Evolutionary conservation across 2,329 filamentous ascomycete genomes (phyloP).

Genomic region (Cladosporium velox): DNA sequence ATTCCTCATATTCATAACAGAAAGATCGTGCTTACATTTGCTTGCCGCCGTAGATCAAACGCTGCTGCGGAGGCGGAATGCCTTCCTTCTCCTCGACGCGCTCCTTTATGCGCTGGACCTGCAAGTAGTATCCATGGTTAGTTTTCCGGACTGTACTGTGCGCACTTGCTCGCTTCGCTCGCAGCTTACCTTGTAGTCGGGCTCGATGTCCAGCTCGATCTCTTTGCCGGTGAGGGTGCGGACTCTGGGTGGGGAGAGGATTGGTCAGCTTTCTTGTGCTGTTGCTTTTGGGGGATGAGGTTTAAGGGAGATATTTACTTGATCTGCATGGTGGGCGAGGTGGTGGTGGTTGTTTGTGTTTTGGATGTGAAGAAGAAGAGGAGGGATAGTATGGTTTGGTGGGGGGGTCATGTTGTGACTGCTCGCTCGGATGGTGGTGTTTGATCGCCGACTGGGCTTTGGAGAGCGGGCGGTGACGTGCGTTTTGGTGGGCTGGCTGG

Average conservation of each 20-base stretch:
- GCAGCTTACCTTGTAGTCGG: slow-evolving; percentile 78
- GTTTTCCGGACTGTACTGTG: neutral
- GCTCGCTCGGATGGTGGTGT: neutral
- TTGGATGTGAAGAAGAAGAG: neutral
- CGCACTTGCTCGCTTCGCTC: neutral
- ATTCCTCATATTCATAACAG: neutral
- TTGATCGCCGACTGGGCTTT: slow-evolving; percentile 32
- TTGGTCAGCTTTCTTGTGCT: neutral
- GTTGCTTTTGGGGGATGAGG: neutral
- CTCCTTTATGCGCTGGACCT: slow-evolving; percentile 97
- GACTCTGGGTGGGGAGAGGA: slow-evolving; percentile 61
- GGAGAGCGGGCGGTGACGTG: slow-evolving; percentile 5
- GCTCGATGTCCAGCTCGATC: slow-evolving; percentile 97
- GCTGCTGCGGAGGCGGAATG: slow-evolving; percentile 94
- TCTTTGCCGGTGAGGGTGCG: slow-evolving; percentile 97
- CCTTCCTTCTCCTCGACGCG: slow-evolving; percentile 99
- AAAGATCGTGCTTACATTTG: slow-evolving; percentile 69
- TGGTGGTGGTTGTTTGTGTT: slow-evolving; percentile 3
- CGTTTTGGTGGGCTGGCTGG: neutral
- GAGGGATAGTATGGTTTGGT: neutral
- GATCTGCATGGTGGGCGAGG: slow-evolving; percentile 21
- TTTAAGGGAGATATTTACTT: slow-evolving; percentile 5
- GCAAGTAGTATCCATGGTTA: neutral
- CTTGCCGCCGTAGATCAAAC: slow-evolving; percentile 94
- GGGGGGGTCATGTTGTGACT: slow-evolving; percentile 4